These are phyloP conservation scores for Wallacemonas rigidus DNA, from an alignment of 208 protist genomes.

Conservation along the genomic window DNA sequence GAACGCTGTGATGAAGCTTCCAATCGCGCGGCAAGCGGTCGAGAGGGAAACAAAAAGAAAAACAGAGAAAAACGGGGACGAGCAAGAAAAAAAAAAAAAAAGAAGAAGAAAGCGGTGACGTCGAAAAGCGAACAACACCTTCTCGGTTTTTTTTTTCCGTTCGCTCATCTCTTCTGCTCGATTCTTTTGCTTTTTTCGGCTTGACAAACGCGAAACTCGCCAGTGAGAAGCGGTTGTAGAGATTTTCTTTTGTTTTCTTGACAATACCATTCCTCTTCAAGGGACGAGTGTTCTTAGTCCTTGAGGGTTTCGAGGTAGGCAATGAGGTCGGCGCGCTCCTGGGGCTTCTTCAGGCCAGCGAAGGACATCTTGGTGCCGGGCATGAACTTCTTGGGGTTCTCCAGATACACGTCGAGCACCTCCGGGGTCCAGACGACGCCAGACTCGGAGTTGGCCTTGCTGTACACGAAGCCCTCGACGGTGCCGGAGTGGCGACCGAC, in stretches of 20 bases:
- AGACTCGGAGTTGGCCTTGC: constrained; percentile 93
- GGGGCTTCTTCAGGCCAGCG: constrained; percentile 93
- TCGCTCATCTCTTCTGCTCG: not conserved
- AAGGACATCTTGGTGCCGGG: constrained; percentile 98
- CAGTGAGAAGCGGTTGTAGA: not conserved
- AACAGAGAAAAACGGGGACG: constrained; percentile 1
- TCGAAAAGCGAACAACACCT: constrained; percentile 10
- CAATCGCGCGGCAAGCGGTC: too few relatives aligned
- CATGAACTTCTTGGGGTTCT: constrained; percentile 98
- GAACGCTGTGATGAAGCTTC: not conserved
- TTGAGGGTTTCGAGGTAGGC: constrained; percentile 91
- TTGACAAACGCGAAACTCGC: not conserved
- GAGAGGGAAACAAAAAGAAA: not conserved
- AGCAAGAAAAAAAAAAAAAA: constrained; percentile 18
- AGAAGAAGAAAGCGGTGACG: constrained; percentile 5
- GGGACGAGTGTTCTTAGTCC: constrained; percentile 17
- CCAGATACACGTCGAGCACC: constrained; percentile 94
- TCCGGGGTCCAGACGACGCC: constrained; percentile 93
- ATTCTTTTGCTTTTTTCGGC: constrained; percentile 15
- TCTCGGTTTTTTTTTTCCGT: constrained; percentile 8
- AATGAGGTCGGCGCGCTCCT: constrained; percentile 95
- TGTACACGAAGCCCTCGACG: constrained; percentile 94
- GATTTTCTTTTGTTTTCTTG: not conserved
- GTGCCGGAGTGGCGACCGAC: constrained; percentile 91
- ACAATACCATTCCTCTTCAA: not conserved